Conservation (phyloP, 2,329 filamentous ascomycete genomes). For the Ploettnerulaceae sp. region DNA sequence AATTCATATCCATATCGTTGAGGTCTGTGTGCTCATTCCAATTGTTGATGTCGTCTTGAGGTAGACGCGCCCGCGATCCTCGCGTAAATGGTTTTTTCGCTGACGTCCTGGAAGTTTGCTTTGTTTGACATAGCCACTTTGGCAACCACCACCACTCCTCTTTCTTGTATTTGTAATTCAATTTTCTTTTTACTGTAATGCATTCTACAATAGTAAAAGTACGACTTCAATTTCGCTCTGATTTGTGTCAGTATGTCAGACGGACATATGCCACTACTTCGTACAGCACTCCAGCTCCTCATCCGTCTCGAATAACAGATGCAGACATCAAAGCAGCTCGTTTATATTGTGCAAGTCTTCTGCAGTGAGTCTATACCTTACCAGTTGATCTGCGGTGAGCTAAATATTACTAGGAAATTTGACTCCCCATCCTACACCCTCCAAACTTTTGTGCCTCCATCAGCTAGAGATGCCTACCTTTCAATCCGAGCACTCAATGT, state of each 20-base stretch:
- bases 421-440: slow-evolving; percentile 87
- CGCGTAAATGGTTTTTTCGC: slow-evolving; percentile 17
- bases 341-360: slow-evolving; percentile 33
- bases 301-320: slow-evolving; percentile 31
- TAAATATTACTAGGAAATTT: slow-evolving; percentile 58
- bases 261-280: slow-evolving; percentile 32
- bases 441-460: slow-evolving; percentile 73
- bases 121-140: not conserved
- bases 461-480: slow-evolving; percentile 76
- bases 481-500: slow-evolving; percentile 90
- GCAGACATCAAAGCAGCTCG: slow-evolving; percentile 33
- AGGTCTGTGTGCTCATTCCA: slow-evolving; percentile 11
- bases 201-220: slow-evolving; percentile 24
- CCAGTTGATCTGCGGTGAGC: slow-evolving; percentile 4
- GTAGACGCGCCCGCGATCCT: slow-evolving; percentile 25
- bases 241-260: slow-evolving; percentile 11
- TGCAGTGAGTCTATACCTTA: slow-evolving; percentile 27
- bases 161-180: slow-evolving; percentile 16
- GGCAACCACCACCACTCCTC: not conserved
- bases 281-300: slow-evolving; percentile 31
- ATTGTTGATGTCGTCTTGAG: slow-evolving; percentile 1
- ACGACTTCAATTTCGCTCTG: slow-evolving; percentile 22
- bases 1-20: slow-evolving; percentile 33
- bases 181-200: slow-evolving; percentile 24
- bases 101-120: slow-evolving; percentile 9